phyloP scores from a whole-genome alignment of 305 asterid genomes.

The Solanum hybrid region DNA sequence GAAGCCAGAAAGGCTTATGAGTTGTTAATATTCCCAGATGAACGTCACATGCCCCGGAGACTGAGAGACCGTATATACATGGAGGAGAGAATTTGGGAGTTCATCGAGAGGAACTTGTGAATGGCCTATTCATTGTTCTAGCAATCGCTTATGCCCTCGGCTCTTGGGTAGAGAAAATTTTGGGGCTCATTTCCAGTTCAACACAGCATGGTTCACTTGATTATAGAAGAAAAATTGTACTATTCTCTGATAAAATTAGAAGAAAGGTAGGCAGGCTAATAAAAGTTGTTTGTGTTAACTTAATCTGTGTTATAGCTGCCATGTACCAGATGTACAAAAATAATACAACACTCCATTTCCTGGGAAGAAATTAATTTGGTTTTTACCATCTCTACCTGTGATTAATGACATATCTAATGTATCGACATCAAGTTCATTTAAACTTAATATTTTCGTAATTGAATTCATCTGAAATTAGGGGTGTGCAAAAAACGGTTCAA shows the following conservation, averaged over 20 bases:
- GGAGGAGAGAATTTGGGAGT: slow-evolving; percentile 93
- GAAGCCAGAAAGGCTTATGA: slow-evolving; percentile 61
- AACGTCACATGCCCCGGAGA: slow-evolving; percentile 82
- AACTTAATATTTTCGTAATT: too few species aligned
- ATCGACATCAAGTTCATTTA: background rate
- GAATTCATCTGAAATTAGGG: background rate
- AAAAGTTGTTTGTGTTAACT: slow-evolving; percentile 3
- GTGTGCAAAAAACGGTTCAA: background rate
- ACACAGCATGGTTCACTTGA: background rate
- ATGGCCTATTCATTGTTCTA: background rate
- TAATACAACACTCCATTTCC: background rate
- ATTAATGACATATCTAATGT: background rate
- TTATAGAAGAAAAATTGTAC: background rate
- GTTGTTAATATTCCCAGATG: slow-evolving; percentile 75
- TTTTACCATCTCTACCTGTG: background rate
- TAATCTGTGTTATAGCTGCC: background rate
- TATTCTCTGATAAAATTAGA: background rate
- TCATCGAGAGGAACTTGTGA: slow-evolving; percentile 62
- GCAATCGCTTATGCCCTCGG: background rate
- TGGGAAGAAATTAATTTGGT: background rate
- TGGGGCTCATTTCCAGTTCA: slow-evolving; percentile 1
- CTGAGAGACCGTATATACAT: slow-evolving; percentile 58
- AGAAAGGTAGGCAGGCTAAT: background rate
- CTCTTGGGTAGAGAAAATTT: background rate
- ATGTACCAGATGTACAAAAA: background rate